Base-by-base conservation (phyloP, 2,329 filamentous ascomycete genomes). In the Colletotrichum sidae region DNA sequence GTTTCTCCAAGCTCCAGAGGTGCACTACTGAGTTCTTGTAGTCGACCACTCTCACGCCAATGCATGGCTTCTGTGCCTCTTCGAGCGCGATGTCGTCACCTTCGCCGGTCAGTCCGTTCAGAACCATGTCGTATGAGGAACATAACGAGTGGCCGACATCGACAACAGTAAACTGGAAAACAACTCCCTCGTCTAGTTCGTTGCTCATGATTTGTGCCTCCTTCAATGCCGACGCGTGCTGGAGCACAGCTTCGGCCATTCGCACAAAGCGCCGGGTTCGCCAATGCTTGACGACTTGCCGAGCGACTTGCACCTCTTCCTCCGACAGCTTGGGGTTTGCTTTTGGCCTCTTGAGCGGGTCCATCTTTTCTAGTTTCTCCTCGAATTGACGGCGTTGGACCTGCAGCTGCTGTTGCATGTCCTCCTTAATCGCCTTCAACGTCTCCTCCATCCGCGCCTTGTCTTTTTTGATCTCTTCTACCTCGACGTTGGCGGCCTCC, bases 201-300 rank as follows among this genome's bases (percentile, higher is more conserved):
- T 97, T 95, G 80, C 94, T 97, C 93, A 99, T 96, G 67, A 99
- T 90, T 74, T 99, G 96, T 2, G 96, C 96, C 78, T 99, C 96
- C 76, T 99, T 99, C 64, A 99, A 79, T 35, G 90, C 88, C 8
- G 92, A 89, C 3, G 95, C 95, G 75, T 97, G 91, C 74, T 97
- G 94, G 50, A 99, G 82, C 35, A 98, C 90, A 2, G 90, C 88
- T 77, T 98, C 96, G 3, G 95, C 94, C 92, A 99, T 97, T 60
- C 91, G 90, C 63, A 99, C 93, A 72, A 95, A 97, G 72, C 93
- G 92, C 37, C 93, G 89, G 70, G 91, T 86, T 67, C 89, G 89
- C 96, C 96, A 99, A 70, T 91, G 89, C 67, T 86, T 83, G 58
- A 92, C 81, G 1, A 89, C 88, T 39, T 84, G 83, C 68, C 85